phyloP scores from a whole-genome alignment of 176 grass and related monocot species.

The Bromus sterilis region DNA sequence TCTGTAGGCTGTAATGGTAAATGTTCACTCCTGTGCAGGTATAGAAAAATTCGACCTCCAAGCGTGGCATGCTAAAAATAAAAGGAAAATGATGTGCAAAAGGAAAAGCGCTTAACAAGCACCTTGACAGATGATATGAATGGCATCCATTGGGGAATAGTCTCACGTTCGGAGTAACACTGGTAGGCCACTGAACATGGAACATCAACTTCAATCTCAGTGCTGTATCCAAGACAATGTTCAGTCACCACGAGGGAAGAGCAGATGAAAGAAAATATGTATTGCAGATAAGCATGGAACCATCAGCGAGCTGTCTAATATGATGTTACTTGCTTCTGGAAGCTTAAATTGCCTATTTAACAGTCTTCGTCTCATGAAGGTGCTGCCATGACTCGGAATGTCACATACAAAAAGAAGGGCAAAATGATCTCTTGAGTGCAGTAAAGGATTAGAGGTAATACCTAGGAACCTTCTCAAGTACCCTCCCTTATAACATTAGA shows the following conservation, averaged over 20 bases:
- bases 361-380: not conserved
- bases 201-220: slow-evolving; percentile 82
- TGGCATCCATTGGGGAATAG: slow-evolving; percentile 97
- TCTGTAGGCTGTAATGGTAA: not conserved
- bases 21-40: not conserved
- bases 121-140: slow-evolving; percentile 96
- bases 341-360: no score
- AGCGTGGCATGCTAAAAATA: not conserved
- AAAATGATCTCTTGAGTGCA: not conserved
- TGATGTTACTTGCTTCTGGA: not conserved
- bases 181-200: slow-evolving; percentile 87
- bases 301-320: not conserved
- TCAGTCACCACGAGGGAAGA: not conserved
- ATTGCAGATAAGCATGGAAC: not conserved
- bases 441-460: not conserved
- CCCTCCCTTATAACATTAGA: not conserved
- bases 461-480: not conserved
- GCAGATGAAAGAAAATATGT: not conserved
- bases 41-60: not conserved
- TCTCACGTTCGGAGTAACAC: slow-evolving; percentile 85
- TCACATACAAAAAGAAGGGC: not conserved
- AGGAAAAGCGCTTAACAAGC: not conserved
- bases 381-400: not conserved
- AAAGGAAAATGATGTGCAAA: not conserved
- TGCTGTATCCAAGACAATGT: slow-evolving; percentile 36